These are phyloP conservation scores for Anthostomella pinea DNA, from an alignment of 2,329 filamentous ascomycete species.

Conservation along the genomic window DNA sequence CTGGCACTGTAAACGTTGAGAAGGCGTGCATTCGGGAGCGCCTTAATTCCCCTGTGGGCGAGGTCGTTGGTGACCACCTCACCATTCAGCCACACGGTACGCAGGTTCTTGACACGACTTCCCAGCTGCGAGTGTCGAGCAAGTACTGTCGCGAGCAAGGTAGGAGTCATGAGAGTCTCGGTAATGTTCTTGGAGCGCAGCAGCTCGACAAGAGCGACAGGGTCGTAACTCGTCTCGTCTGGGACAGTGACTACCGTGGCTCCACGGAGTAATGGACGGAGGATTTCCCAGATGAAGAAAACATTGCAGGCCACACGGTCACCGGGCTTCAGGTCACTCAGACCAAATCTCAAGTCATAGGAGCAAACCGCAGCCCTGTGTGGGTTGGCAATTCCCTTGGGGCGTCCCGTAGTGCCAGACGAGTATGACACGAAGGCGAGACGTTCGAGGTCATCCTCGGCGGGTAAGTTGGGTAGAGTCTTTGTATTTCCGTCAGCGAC, in stretches of 20 bases:
- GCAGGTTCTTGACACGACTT: conserved; percentile 60
- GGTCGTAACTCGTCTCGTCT: conserved; percentile 75
- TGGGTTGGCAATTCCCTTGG: conserved; percentile 80
- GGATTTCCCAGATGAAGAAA: conserved; percentile 83
- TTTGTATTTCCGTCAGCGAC: conserved; percentile 37
- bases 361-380: conserved; percentile 72
- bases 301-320: conserved; percentile 85
- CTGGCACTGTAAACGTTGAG: conserved; percentile 82
- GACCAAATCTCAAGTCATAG: conserved; percentile 67
- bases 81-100: conserved; percentile 76
- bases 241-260: conserved; percentile 74
- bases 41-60: conserved; percentile 63
- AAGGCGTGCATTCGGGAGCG: conserved; percentile 65
- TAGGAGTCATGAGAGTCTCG: conserved; percentile 82
- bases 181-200: conserved; percentile 65
- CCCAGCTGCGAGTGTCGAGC: conserved; percentile 66
- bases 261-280: conserved; percentile 72
- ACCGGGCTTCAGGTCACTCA: conserved; percentile 67
- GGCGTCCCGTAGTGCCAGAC: conserved; percentile 69
- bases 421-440: conserved; percentile 81
- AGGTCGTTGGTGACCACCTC: conserved; percentile 80
- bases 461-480: conserved; percentile 49
- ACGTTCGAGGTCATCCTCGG: conserved; percentile 67
- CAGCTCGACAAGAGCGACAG: conserved; percentile 68
- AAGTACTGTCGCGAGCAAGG: conserved; percentile 71